A percentile compares a stretch with the other conserved stretches of the same genome.
These are phyloP conservation scores for Henckelia pumila DNA, from an alignment of 257 asterid species.

Conservation along the genomic window DNA sequence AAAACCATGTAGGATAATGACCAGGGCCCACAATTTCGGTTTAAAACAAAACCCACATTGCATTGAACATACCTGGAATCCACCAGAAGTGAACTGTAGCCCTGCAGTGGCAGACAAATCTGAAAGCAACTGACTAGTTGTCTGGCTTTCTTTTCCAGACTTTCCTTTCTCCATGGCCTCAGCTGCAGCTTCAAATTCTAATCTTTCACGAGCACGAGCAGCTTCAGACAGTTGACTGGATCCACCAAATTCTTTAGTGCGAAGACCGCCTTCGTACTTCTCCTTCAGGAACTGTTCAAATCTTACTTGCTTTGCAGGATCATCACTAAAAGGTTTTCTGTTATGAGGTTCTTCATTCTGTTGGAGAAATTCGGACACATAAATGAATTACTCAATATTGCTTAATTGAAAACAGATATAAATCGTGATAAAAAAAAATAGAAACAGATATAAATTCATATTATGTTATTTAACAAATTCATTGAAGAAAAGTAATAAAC, in stretches of 20 bases:
- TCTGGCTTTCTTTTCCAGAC: constrained; percentile 41
- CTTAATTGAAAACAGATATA: constrained; percentile 3
- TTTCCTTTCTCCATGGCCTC: constrained; percentile 57
- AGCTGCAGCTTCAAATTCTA: constrained; percentile 90
- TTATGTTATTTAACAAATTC: neutral
- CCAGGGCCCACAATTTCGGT: constrained; percentile 11
- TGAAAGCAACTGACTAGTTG: constrained; percentile 48
- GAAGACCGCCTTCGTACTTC: constrained; percentile 90
- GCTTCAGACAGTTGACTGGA: constrained; percentile 89
- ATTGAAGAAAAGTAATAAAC: constrained; percentile 2
- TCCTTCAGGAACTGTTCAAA: constrained; percentile 96
- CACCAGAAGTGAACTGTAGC: constrained; percentile 70
- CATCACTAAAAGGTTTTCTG: constrained; percentile 61
- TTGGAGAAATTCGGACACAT: constrained; percentile 22
- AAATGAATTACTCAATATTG: constrained; percentile 19
- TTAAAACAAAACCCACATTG: constrained; percentile 12
- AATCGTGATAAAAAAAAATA: too few relatives aligned
- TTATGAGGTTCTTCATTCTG: constrained; percentile 59
- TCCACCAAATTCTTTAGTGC: constrained; percentile 80
- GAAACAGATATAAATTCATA: too few relatives aligned
- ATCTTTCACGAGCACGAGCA: constrained; percentile 95
- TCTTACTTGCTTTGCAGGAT: constrained; percentile 83
- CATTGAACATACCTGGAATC: constrained; percentile 52
- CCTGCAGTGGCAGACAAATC: constrained; percentile 51
- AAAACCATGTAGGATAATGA: constrained; percentile 20